phyloP scores from a whole-genome alignment of 805 yeast species.

The Ogataea degrootiae region DNA sequence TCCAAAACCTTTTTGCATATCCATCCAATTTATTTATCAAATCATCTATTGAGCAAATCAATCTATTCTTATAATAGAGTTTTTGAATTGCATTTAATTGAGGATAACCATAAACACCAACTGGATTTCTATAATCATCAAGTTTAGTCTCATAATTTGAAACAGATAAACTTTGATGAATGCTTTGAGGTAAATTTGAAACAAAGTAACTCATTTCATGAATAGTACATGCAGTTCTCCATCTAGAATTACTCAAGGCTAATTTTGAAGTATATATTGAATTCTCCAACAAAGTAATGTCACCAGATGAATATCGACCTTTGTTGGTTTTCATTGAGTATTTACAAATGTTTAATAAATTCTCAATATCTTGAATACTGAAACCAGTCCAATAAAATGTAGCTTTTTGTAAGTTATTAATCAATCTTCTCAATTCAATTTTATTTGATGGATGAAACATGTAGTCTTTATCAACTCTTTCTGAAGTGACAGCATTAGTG shows the following conservation, averaged over 20 bases:
- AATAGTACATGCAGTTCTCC: constrained; percentile 53
- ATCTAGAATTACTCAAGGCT: constrained; percentile 48
- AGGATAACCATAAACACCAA: constrained; percentile 55
- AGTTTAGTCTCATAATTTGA: constrained; percentile 33
- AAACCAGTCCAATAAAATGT: constrained; percentile 78
- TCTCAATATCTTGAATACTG: constrained; percentile 50
- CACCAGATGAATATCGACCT: constrained; percentile 33
- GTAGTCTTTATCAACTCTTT: constrained; percentile 59
- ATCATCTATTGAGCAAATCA: constrained; percentile 29
- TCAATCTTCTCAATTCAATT: constrained; percentile 47
- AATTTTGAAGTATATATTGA: constrained; percentile 41
- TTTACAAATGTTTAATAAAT: constrained; percentile 45
- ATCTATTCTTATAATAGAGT: constrained; percentile 49
- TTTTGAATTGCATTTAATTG: constrained; percentile 49
- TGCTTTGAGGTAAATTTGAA: constrained; percentile 37
- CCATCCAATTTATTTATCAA: constrained; percentile 31
- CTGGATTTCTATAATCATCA: constrained; percentile 47
- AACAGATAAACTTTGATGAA: constrained; percentile 39
- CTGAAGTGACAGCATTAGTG: constrained; percentile 70
- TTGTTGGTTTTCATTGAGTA: constrained; percentile 35
- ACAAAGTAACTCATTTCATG: constrained; percentile 66
- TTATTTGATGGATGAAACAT: constrained; percentile 64
- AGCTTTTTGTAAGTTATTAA: constrained; percentile 58
- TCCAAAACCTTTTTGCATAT: constrained; percentile 46
- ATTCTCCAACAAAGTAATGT: constrained; percentile 36